These are phyloP conservation scores for Cystofilobasidium capitatum DNA, from an alignment of 768 basidiomycete species.

Conservation along the genomic window DNA sequence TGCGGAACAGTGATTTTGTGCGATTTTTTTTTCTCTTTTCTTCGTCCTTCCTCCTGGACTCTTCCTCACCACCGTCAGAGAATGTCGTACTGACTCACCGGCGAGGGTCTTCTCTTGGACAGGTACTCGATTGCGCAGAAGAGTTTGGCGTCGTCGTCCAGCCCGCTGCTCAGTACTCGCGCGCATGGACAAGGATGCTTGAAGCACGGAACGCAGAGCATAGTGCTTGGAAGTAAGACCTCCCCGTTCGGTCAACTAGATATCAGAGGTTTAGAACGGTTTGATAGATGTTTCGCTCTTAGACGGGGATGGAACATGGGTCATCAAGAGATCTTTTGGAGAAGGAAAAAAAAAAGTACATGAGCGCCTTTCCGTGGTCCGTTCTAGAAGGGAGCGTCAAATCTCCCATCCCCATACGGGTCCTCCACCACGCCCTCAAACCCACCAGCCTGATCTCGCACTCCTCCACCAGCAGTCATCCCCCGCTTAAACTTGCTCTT, in stretches of 20 bases:
- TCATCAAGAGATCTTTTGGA: no score
- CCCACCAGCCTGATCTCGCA: neutral
- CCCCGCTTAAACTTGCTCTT: conserved; percentile 12
- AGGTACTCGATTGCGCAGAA: conserved; percentile 47
- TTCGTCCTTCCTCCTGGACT: conserved; percentile 34
- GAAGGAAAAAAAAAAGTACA: neutral
- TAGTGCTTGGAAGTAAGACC: no score
- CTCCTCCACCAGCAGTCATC: neutral
- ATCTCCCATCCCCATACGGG: conserved; percentile 25
- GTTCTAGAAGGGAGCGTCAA: conserved; percentile 17
- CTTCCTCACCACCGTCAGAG: neutral
- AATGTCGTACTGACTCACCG: neutral
- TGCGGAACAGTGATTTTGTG: conserved; percentile 59
- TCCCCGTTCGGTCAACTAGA: no score
- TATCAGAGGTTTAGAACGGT: no score
- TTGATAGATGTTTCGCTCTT: neutral
- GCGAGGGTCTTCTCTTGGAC: neutral
- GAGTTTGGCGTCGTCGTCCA: conserved; percentile 57
- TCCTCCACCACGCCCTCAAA: conserved; percentile 22
- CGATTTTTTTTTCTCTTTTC: conserved; percentile 35
- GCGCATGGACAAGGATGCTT: conserved; percentile 48
- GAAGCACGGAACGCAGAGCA: conserved; percentile 11
- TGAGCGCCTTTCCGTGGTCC: no score
- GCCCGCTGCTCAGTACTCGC: conserved; percentile 62
- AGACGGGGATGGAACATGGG: neutral